These are phyloP conservation scores for Populus deltoides DNA, from an alignment of 345 rosid genomes.

Conservation along the genomic window DNA sequence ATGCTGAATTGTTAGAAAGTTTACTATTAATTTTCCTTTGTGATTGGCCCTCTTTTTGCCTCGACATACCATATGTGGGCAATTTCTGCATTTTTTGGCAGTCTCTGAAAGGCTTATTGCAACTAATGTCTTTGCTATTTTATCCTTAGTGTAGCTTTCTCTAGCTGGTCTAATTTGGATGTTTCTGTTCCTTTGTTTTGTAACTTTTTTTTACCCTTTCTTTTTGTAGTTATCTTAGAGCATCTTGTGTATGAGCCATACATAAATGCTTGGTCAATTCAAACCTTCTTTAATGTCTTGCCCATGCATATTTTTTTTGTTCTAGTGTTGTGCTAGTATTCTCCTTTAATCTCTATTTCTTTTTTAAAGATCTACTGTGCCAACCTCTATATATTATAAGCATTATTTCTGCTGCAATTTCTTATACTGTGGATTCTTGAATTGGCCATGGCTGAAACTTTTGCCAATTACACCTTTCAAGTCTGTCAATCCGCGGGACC, in stretches of 20 bases:
- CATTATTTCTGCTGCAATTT: background rate
- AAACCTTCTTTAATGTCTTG: constrained; percentile 11
- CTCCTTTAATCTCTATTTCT: background rate
- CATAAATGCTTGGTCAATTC: constrained; percentile 24
- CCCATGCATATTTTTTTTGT: background rate
- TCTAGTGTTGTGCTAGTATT: background rate
- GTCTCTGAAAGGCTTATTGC: constrained; percentile 20
- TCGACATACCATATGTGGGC: constrained; percentile 14
- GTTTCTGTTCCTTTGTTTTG: background rate
- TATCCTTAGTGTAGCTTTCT: constrained; percentile 9
- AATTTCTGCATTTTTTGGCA: constrained; percentile 16
- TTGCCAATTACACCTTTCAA: constrained; percentile 9
- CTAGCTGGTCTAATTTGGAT: constrained; percentile 7
- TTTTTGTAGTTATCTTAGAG: background rate
- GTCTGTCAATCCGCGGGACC: background rate
- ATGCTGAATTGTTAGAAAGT: background rate
- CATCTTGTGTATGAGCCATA: constrained; percentile 9
- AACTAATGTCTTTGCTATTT: constrained; percentile 18
- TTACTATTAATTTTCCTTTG: background rate
- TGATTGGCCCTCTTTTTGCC: background rate
- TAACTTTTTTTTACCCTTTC: background rate
- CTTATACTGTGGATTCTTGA: background rate
- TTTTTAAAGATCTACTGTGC: background rate
- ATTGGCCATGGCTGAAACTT: constrained; percentile 2
- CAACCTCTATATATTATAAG: background rate